Conservation (phyloP, 805 yeast species). For the Candida arabinofermentans region DNA sequence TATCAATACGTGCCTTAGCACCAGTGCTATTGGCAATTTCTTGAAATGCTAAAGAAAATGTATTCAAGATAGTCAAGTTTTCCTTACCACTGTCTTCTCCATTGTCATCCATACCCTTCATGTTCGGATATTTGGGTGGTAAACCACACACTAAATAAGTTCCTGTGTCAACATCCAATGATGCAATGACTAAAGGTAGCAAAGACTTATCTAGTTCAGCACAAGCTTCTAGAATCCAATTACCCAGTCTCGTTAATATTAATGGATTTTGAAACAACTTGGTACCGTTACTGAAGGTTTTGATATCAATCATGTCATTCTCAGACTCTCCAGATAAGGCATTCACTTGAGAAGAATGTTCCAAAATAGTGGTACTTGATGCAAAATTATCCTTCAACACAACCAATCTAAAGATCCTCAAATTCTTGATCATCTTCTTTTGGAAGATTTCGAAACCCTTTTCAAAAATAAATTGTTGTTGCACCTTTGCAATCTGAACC, state of each 20-base stretch:
- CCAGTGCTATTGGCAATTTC: constrained; percentile 79
- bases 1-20: constrained; percentile 86
- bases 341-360: neutral
- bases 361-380: constrained; percentile 13
- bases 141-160: constrained; percentile 86
- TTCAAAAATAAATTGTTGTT: constrained; percentile 79
- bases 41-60: constrained; percentile 89
- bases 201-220: constrained; percentile 69
- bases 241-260: constrained; percentile 76
- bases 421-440: constrained; percentile 70
- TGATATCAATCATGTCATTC: constrained; percentile 29
- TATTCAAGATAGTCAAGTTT: constrained; percentile 56
- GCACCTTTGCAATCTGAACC: constrained; percentile 72
- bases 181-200: constrained; percentile 82
- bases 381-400: constrained; percentile 70
- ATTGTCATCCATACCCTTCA: constrained; percentile 29
- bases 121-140: constrained; percentile 71
- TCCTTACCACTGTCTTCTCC: constrained; percentile 11
- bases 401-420: constrained; percentile 77
- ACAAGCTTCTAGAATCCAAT: constrained; percentile 88
- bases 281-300: constrained; percentile 55
- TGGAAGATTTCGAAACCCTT: constrained; percentile 91
- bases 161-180: constrained; percentile 66
- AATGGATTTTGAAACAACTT: constrained; percentile 80
- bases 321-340: constrained; percentile 13